phyloP scores from a whole-genome alignment of 768 basidiomycete species.

The Stropharia rugosoannulata region DNA sequence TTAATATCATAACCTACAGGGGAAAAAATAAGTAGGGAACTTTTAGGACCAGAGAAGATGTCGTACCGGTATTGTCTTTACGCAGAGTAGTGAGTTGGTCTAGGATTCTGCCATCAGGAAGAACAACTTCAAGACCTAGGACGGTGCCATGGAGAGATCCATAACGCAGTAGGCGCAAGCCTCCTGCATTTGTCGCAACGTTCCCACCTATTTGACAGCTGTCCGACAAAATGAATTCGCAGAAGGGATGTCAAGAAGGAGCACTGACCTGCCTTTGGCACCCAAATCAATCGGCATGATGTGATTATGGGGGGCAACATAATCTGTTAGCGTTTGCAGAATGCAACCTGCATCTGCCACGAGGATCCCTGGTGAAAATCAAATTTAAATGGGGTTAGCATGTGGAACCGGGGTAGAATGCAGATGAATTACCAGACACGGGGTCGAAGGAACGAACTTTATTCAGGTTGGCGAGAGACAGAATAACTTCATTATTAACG shows the following conservation, averaged over 20 bases:
- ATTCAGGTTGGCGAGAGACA: slow-evolving; percentile 83
- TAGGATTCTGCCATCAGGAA: slow-evolving; percentile 91
- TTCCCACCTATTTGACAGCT: slow-evolving; percentile 99
- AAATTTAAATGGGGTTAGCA: not conserved
- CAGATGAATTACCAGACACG: slow-evolving; percentile 55
- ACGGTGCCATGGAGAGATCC: slow-evolving; percentile 95
- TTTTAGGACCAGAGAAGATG: not conserved
- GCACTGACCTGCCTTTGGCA: slow-evolving; percentile 84
- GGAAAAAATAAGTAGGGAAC: slow-evolving; percentile 3
- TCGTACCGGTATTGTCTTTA: slow-evolving; percentile 94
- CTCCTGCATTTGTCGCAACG: slow-evolving; percentile 95
- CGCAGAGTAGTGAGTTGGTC: slow-evolving; percentile 87
- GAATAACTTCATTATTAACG: slow-evolving; percentile 79
- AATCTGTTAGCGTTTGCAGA: slow-evolving; percentile 83
- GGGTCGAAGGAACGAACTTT: slow-evolving; percentile 81
- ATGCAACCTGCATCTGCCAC: slow-evolving; percentile 95
- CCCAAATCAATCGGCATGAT: slow-evolving; percentile 97
- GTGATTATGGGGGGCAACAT: slow-evolving; percentile 83
- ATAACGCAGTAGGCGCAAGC: slow-evolving; percentile 90
- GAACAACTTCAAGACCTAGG: slow-evolving; percentile 91
- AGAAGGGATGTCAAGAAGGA: not conserved
- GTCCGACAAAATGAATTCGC: slow-evolving; percentile 10
- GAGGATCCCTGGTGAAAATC: slow-evolving; percentile 61
- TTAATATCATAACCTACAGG: slow-evolving; percentile 92
- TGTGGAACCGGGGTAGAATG: slow-evolving; percentile 8